phyloP scores from a whole-genome alignment of 2,329 filamentous ascomycete species.

The Penicillium janthinellum region DNA sequence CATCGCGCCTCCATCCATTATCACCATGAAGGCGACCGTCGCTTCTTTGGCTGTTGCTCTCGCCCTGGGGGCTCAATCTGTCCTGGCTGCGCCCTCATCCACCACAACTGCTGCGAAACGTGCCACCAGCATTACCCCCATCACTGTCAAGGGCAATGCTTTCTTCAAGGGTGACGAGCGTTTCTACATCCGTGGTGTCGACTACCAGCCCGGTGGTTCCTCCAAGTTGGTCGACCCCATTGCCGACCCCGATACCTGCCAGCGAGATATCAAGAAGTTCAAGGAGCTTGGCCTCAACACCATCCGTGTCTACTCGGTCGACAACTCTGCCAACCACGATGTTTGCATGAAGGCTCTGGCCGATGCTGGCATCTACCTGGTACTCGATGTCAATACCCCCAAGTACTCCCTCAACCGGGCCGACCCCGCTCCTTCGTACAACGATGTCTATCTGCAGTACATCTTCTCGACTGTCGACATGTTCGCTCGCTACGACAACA shows the following conservation, averaged over 20 bases:
- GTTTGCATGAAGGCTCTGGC: conserved; percentile 80
- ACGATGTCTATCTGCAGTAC: conserved; percentile 79
- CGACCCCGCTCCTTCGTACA: conserved; percentile 76
- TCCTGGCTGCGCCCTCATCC: conserved; percentile 46
- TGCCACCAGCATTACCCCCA: conserved; percentile 52
- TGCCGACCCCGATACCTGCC: conserved; percentile 68
- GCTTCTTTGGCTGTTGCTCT: conserved; percentile 51
- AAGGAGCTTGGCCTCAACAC: conserved; percentile 86
- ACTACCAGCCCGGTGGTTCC: conserved; percentile 68
- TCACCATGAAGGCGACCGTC: conserved; percentile 57
- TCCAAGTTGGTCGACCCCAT: conserved; percentile 72
- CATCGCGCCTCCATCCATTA: background rate
- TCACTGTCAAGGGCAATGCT: conserved; percentile 66
- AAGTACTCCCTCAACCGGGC: conserved; percentile 83
- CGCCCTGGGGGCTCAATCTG: conserved; percentile 49
- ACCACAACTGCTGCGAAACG: conserved; percentile 34
- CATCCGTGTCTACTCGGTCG: conserved; percentile 87
- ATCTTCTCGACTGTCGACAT: conserved; percentile 86
- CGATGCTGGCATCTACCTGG: conserved; percentile 87
- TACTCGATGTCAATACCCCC: conserved; percentile 89
- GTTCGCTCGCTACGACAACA: conserved; percentile 82
- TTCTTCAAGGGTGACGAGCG: conserved; percentile 65
- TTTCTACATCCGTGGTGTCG: conserved; percentile 57
- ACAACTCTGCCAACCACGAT: conserved; percentile 81
- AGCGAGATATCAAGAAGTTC: conserved; percentile 79